A percentile compares a stretch with the other conserved stretches of the same genome.
Conservation (phyloP, 2,329 filamentous ascomycete species). For the Tothia fuscella region DNA sequence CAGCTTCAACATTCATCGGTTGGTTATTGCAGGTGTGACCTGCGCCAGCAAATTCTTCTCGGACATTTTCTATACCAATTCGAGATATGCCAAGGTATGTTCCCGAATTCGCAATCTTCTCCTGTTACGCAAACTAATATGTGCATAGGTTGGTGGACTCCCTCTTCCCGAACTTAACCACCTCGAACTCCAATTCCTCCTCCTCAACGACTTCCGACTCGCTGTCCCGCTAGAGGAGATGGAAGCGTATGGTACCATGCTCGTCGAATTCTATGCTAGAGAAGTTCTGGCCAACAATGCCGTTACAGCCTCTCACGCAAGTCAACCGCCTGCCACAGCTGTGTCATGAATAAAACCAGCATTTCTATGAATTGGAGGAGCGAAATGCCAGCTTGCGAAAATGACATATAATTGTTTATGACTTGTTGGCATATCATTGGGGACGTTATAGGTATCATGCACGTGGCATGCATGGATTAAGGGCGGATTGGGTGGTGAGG, state of each 20-base stretch:
- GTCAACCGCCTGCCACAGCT: too few relatives aligned
- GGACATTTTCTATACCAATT: slow-evolving; percentile 97
- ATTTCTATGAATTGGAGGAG: too few relatives aligned
- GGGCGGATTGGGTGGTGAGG: too few relatives aligned
- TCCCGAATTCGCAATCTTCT: background rate
- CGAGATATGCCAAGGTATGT: slow-evolving; percentile 91
- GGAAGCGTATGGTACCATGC: slow-evolving; percentile 94
- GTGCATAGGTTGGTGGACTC: slow-evolving; percentile 71
- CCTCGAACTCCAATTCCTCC: slow-evolving; percentile 86
- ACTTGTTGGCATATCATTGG: too few relatives aligned
- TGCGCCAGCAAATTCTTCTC: slow-evolving; percentile 99
- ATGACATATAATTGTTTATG: too few relatives aligned
- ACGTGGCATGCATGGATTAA: too few relatives aligned
- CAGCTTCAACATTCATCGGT: slow-evolving; percentile 94
- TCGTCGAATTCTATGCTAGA: slow-evolving; percentile 93
- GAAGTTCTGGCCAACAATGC: slow-evolving; percentile 54
- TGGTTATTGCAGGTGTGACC: slow-evolving; percentile 94
- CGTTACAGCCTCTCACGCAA: too few relatives aligned
- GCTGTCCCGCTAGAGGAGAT: slow-evolving; percentile 89
- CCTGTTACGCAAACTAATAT: background rate
- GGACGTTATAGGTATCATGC: too few relatives aligned
- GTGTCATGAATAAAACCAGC: too few relatives aligned
- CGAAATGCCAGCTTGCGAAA: too few relatives aligned
- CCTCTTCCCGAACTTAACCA: slow-evolving; percentile 90
- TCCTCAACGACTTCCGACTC: slow-evolving; percentile 91